Base-by-base conservation (phyloP, 2,329 filamentous ascomycete genomes). In the Phialophora tarda region DNA sequence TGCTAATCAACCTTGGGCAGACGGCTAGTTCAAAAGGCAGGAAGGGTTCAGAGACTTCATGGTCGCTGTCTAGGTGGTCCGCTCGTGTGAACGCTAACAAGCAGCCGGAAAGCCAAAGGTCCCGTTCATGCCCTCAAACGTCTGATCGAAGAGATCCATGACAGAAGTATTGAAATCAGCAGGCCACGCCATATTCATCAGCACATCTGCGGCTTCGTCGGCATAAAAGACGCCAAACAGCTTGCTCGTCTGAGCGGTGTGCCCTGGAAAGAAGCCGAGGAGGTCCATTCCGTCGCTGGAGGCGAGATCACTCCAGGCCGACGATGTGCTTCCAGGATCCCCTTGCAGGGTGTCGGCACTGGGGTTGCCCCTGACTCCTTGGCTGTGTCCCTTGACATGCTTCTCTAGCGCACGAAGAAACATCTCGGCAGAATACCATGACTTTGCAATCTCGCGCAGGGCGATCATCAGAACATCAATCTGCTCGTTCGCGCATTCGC, bases 361-460 rank as follows among this genome's bases (percentile, higher is more conserved):
- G 38, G 38, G 38, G 17, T 44, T 44, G 17, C 17, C 38, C 38
- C 17, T 44, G 38, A 11, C 17, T 8, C 8, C 17, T 7, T 44
- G 14, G 55, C 6, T 58, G 23, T 44, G 23, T 24, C 55, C 55
- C 34, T 17, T 28, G 6, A 58, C 24, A 17, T 44, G 55, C 55
- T 44, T 58, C 34, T 75, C 69, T 54, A 78, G 77, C 0, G 76
- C 78, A 7, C 71, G 69, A 8, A 74, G 68, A 38, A 79, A 77
- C 34, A 80, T 73, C n/a, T 76, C 75, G 0, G 78, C 77, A 1
- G 77, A 77, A 2, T 73, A 76, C 78, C 78, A 80, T 76, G 78
- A 78, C 1, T 60, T 62, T 12, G 69, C 65, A 14, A 80, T 68
- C 64, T 80, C 74, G n/a, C 77, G 73, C 21, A 77, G 71, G 1